phyloP scores from a whole-genome alignment of 176 grass and related monocot genomes.

The maize (Zea mays) region DNA sequence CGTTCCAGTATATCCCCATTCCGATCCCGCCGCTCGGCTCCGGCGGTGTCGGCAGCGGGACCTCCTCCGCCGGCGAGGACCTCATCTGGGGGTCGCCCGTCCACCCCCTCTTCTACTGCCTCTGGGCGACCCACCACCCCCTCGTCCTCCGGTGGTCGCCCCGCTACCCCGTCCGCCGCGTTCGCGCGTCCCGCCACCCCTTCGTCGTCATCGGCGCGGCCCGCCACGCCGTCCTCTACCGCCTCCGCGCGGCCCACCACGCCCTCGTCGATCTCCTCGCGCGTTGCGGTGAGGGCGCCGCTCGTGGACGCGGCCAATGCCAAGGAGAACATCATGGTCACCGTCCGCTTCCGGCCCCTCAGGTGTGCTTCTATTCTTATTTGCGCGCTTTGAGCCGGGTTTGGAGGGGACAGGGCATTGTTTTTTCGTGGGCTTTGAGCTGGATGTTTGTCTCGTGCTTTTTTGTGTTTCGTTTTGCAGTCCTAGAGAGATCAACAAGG shows the following conservation, averaged over 20 bases:
- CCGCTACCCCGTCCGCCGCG: constrained; percentile 50
- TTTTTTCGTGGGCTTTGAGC: constrained; percentile 26
- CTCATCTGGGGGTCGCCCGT: constrained; percentile 50
- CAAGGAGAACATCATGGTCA: constrained; percentile 97
- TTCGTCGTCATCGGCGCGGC: constrained; percentile 43
- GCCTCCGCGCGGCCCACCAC: constrained; percentile 52
- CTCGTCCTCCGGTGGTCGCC: constrained; percentile 46
- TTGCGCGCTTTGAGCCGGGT: not conserved
- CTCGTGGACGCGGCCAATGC: constrained; percentile 65
- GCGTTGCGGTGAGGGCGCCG: constrained; percentile 37
- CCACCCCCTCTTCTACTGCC: constrained; percentile 41
- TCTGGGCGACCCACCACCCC: constrained; percentile 59
- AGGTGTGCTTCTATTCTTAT: constrained; percentile 48
- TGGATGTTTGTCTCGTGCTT: constrained; percentile 12
- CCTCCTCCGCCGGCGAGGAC: constrained; percentile 43
- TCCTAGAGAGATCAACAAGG: constrained; percentile 94
- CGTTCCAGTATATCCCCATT: constrained; percentile 94
- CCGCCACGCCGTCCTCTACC: constrained; percentile 46
- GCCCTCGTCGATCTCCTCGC: constrained; percentile 52
- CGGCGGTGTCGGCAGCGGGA: constrained; percentile 25
- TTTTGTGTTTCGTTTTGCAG: constrained; percentile 40
- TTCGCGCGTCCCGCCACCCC: constrained; percentile 56
- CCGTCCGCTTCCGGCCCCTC: constrained; percentile 93
- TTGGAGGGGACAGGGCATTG: not conserved
- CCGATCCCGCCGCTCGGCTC: constrained; percentile 66